A percentile compares a stretch with the other conserved stretches of the same genome.
Evolutionary conservation across 257 asterid species (phyloP).

Genomic region (Solanum sejunctum): DNA sequence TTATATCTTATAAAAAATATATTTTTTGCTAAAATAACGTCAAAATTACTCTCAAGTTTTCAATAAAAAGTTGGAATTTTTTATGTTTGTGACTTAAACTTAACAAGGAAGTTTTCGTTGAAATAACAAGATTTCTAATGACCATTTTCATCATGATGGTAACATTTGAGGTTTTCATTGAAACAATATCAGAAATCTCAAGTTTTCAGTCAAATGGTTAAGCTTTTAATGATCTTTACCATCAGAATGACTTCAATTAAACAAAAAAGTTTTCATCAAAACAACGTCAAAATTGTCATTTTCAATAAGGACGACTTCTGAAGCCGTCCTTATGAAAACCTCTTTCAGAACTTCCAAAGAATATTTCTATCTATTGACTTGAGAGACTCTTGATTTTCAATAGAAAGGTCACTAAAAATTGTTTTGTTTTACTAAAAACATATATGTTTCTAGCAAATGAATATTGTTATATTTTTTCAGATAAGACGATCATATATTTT

Average conservation of each 20-base stretch:
- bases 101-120: too few species aligned
- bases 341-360: background rate
- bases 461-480: background rate
- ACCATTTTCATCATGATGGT: too few species aligned
- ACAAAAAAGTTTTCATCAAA: too few species aligned
- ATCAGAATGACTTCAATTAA: too few species aligned
- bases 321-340: background rate
- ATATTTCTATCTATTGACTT: background rate
- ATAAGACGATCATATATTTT: background rate
- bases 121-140: background rate
- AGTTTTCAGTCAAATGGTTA: background rate
- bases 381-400: background rate
- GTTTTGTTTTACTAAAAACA: background rate
- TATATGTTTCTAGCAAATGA: background rate
- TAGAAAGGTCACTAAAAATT: background rate
- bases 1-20: background rate
- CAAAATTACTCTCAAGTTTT: background rate
- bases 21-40: background rate
- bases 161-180: too few species aligned
- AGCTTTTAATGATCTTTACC: background rate
- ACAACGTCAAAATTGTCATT: too few species aligned
- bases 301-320: background rate
- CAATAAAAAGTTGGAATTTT: background rate
- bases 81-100: background rate
- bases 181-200: background rate